Base-by-base conservation (phyloP, 768 basidiomycete species). In the Gymnopilus dilepis region DNA sequence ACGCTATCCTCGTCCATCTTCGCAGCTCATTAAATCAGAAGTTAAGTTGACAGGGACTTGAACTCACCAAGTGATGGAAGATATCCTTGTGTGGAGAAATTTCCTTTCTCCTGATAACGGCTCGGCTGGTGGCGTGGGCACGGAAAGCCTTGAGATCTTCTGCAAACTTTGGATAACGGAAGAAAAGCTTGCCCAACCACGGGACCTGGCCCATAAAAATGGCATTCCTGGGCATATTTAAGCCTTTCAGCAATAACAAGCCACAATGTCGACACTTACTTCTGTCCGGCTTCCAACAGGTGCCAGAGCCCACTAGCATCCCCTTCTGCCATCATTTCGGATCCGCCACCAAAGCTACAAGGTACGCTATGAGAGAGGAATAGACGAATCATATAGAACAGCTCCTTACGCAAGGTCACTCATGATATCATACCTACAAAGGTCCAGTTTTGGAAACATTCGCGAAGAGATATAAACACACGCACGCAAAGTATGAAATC, bases 1-100 rank as follows among this genome's bases (percentile, higher is more conserved):
- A 75, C 52, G 15, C 76, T 78, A 37, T 77, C 80, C 66, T 80
- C 80, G 47, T 81, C 76, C 26, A 77, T 79, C 78, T 78, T 60
- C 15, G 12, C 22, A 52, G 41, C 30, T 17, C 34, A 8, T 40
- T 67, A 60, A 41, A 42, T 34, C 6, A 33, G 52, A n/a, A 26
- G 31, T n/a, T 8, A 41, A 59, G 12, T 15, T 7, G 19, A 37
- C 19, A 8, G 30, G 11, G 28, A n/a, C 19, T 6, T 12, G 8
- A 19, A 41, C 72, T 21, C 17, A 76, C 73, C 34, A 76, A 56
- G 53, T 74, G 67, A 61, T 74, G 70, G 57, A 73, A 76, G 11
- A 76, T 63, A 61, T 76, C 74, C 56, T 71, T 73, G 17, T 69
- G 65, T 11, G 65, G 42, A 19, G 69, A 70, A 1, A 61, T 69